A percentile compares a stretch with the other conserved stretches of the same genome.
These are phyloP conservation scores for Parastagonospora avenae DNA, from an alignment of 2,329 filamentous ascomycete species.

Conservation along the genomic window DNA sequence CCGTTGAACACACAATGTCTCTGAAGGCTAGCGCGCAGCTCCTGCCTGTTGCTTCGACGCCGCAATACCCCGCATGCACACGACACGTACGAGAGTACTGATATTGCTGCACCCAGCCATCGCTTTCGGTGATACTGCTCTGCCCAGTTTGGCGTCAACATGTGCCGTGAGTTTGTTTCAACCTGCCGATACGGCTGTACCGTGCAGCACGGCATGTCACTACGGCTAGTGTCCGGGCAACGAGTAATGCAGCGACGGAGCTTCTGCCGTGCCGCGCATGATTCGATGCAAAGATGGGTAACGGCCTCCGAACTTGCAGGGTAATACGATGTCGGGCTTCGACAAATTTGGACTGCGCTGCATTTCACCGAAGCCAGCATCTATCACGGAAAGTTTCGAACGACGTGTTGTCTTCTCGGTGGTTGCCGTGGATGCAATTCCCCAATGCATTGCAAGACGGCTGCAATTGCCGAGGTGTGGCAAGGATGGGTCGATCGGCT, in stretches of 20 bases:
- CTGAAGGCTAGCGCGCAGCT: slow-evolving; percentile 1
- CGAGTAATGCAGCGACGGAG: slow-evolving; percentile 3
- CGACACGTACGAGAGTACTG: slow-evolving; percentile 7
- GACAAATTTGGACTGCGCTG: no score
- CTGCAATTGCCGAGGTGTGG: no score
- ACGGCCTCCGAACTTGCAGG: no score
- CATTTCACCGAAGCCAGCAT: no score
- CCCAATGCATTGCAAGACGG: no score
- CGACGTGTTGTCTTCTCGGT: no score
- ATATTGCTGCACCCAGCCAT: slow-evolving; percentile 13
- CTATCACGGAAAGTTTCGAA: no score
- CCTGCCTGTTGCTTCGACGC: slow-evolving; percentile 12
- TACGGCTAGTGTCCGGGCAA: slow-evolving; percentile 4
- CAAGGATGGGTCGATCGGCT: no score
- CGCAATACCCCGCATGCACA: slow-evolving; percentile 9
- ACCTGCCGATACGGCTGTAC: slow-evolving; percentile 9
- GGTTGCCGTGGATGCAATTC: no score
- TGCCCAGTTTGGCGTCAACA: slow-evolving; percentile 9
- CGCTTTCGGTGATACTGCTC: slow-evolving; percentile 6
- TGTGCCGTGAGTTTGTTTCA: slow-evolving; percentile 18
- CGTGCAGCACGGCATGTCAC: slow-evolving; percentile 5
- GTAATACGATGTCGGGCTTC: no score
- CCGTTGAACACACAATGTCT: slow-evolving; percentile 11
- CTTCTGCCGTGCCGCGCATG: slow-evolving; percentile 11
- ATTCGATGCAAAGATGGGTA: neutral